Evolutionary conservation across 345 rosid genomes (phyloP), one percentile per base, ranked within the genome.

Genomic region (Camelina hispida): DNA sequence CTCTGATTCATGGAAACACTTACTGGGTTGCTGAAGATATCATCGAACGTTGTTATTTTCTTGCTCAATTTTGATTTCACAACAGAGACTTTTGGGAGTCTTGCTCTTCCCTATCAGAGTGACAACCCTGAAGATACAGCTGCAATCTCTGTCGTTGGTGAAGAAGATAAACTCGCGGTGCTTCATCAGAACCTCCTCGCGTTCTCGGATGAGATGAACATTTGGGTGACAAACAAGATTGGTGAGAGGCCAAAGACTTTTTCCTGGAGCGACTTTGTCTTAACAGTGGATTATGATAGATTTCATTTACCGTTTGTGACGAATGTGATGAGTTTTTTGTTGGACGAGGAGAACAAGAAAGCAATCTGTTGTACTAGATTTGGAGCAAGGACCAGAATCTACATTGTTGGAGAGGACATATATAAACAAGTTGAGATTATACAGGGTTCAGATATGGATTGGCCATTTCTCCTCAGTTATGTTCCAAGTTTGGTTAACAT

Each of bases 401-500:
- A 18, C 66, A 9, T 68, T 54, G 23, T 68, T 23, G 52, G 62
- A 54, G 25, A 40, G 40, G 8, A 25, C 12, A 40, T 11, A 14
- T 1, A 40, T 40, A 68, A 40, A 54, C 3, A 54, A 54, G 40
- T 68, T 5, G 51, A 55, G 2, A 40, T 2, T 5, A 5, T 6
- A 53, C 5, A 16, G 7, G 17, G 17, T 15, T 7, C 30, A 5
- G 0, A 0, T 30, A 0, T 1, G 13, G 9, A 18, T 9, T 42
- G 32, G 40, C 15, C 64, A 43, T 17, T 11, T 55, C 64, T 69
- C 18, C 4, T 55, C 13, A 28, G 20, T 69, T 56, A 69, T 69
- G 43, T 43, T 56, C 73, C 55, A 42, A 69, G 54, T 9, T 56
- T 69, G 63, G 54, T 56, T 69, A 28, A 14, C 14, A 43, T 43